Percentiles rank a stretch among this genome's conserved stretches.
Evolutionary conservation across 352 stramenopile species (phyloP).

Genomic region (Blastocystis sp.): DNA sequence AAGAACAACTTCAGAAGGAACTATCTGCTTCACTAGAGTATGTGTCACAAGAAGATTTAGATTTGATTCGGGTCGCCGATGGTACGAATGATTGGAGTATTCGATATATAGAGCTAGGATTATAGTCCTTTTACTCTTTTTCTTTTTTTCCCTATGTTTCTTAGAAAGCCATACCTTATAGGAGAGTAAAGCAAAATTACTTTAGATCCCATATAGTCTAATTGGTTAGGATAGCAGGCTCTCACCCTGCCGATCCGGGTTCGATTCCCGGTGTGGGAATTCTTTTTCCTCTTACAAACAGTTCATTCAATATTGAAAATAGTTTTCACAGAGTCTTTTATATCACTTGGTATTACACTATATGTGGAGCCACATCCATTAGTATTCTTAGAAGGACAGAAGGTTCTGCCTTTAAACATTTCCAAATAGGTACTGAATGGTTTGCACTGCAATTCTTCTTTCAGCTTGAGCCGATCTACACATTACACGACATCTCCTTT

Average conservation of each 20-base stretch:
- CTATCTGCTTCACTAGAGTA: not conserved
- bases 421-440: slow-evolving; percentile 53
- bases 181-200: not conserved
- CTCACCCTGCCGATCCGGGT: slow-evolving; percentile 65
- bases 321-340: slow-evolving; percentile 14
- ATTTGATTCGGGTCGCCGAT: not conserved
- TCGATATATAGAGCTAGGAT: not conserved
- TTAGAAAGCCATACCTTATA: not conserved
- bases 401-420: slow-evolving; percentile 35
- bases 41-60: not conserved
- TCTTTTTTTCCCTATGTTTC: too few species aligned
- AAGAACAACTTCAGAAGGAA: not conserved
- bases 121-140: not conserved
- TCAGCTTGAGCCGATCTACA: slow-evolving; percentile 34
- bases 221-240: slow-evolving; percentile 65
- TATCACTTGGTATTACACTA: slow-evolving; percentile 22
- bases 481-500: not conserved
- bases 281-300: slow-evolving; percentile 59
- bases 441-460: slow-evolving; percentile 52
- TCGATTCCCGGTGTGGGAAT: slow-evolving; percentile 44
- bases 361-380: slow-evolving; percentile 22
- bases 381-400: not conserved
- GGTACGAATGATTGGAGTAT: not conserved
- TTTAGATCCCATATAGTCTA: slow-evolving; percentile 32
- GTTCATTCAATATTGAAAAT: slow-evolving; percentile 62